A percentile compares a stretch with the other conserved stretches of the same genome.
phyloP scores from a whole-genome alignment of 306 rosid species.

The Medicago lupulina region DNA sequence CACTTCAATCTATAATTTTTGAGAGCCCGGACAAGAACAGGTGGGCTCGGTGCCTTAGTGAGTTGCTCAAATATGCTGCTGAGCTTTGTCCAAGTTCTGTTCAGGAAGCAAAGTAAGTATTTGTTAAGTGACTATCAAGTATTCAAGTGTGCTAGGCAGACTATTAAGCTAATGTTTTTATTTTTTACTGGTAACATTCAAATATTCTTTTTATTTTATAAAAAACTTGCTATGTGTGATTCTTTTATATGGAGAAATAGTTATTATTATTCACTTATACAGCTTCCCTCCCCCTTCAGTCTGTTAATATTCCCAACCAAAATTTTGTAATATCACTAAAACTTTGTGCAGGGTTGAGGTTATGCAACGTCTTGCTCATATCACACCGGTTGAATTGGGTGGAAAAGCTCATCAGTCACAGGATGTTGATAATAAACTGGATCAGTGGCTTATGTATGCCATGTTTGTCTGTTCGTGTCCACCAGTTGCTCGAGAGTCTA shows the following conservation, averaged over 20 bases:
- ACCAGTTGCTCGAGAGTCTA: conserved; percentile 77
- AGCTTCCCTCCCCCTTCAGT: neutral
- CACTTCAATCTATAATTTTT: conserved; percentile 95
- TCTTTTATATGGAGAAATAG: neutral
- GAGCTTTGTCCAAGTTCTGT: conserved; percentile 96
- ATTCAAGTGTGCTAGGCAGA: conserved; percentile 28
- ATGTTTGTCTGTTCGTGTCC: conserved; percentile 97
- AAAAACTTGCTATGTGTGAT: conserved; percentile 12
- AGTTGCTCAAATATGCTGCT: conserved; percentile 90
- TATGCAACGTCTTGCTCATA: conserved; percentile 89
- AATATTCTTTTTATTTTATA: neutral
- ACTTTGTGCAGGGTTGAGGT: conserved; percentile 80
- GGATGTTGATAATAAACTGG: conserved; percentile 93
- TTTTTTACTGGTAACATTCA: conserved; percentile 1
- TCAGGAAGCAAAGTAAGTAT: conserved; percentile 87
- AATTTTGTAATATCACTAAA: conserved; percentile 36
- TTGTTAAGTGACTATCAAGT: conserved; percentile 13
- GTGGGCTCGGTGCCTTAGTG: conserved; percentile 99
- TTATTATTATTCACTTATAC: neutral
- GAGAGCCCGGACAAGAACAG: conserved; percentile 98
- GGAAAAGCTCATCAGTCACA: conserved; percentile 95
- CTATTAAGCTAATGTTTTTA: neutral
- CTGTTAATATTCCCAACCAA: conserved; percentile 22
- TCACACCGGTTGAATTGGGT: conserved; percentile 94
- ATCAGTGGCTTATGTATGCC: conserved; percentile 99